Conservation (phyloP, 225 moss, liverwort and hornwort species). For the Bryoerythrophyllum caledonicum region DNA sequence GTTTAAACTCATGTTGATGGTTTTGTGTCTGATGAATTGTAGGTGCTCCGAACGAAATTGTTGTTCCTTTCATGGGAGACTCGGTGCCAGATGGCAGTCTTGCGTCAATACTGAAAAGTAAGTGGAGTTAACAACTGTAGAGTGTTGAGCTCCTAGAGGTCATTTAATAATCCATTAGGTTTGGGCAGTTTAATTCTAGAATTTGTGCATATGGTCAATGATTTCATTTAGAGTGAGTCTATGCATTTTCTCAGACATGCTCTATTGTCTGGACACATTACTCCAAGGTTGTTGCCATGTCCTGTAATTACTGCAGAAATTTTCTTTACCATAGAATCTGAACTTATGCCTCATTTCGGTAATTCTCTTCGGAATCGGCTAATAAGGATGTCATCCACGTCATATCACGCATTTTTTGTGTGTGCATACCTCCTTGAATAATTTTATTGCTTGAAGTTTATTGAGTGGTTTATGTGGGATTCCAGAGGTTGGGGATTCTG, state of each 20-base stretch:
- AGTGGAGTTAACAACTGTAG: constrained; percentile 20
- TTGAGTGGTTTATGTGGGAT: constrained; percentile 17
- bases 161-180: no score
- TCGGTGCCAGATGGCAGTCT: constrained; percentile 85
- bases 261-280: no score
- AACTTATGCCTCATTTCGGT: no score
- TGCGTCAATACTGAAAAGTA: constrained; percentile 75
- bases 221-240: not conserved
- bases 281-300: no score
- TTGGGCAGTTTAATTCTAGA: no score
- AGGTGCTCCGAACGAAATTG: constrained; percentile 68
- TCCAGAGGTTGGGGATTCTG: constrained; percentile 79
- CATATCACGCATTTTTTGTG: not conserved
- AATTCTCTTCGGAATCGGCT: no score
- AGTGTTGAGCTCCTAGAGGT: not conserved
- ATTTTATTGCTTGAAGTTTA: constrained; percentile 6
- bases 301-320: no score
- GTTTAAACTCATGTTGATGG: not conserved
- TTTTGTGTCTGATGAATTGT: constrained; percentile 12
- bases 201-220: not conserved
- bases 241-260: no score
- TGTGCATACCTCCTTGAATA: not conserved
- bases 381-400: no score
- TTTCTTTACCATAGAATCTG: no score
- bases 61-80: constrained; percentile 94